Evolutionary conservation across 768 basidiomycete genomes (phyloP).

Genomic region (Boletus rubropictus): DNA sequence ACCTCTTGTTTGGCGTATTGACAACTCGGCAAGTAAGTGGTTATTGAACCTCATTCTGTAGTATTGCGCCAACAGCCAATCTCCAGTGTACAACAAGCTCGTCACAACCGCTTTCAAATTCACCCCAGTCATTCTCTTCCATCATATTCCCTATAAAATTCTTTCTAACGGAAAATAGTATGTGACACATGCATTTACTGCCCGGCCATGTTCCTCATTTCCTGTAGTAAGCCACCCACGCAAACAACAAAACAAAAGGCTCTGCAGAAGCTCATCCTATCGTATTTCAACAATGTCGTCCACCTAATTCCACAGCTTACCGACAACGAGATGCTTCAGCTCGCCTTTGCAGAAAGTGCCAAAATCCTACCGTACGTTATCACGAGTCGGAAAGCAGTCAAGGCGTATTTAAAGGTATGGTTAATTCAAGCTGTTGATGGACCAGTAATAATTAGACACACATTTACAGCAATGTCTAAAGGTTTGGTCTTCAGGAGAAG

Average conservation of each 20-base stretch:
- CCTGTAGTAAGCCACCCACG: conserved; percentile 75
- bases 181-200: conserved; percentile 24
- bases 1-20: conserved; percentile 79
- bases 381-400: conserved; percentile 77
- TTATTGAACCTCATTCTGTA: background rate
- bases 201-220: background rate
- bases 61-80: background rate
- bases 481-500: conserved; percentile 77
- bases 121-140: conserved; percentile 81
- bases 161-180: conserved; percentile 82
- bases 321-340: conserved; percentile 55
- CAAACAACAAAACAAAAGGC: conserved; percentile 78
- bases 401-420: conserved; percentile 80
- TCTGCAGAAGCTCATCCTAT: conserved; percentile 80
- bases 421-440: background rate
- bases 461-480: conserved; percentile 64
- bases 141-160: conserved; percentile 86
- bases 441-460: background rate
- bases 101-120: conserved; percentile 81
- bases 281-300: conserved; percentile 84
- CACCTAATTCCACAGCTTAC: conserved; percentile 74
- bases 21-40: conserved; percentile 49
- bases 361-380: conserved; percentile 88
- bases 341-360: conserved; percentile 77
- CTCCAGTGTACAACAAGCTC: conserved; percentile 88